Percentiles rank a stretch among this genome's conserved stretches.
Evolutionary conservation across 345 rosid species (phyloP).

Genomic region (Alliaria petiolata): DNA sequence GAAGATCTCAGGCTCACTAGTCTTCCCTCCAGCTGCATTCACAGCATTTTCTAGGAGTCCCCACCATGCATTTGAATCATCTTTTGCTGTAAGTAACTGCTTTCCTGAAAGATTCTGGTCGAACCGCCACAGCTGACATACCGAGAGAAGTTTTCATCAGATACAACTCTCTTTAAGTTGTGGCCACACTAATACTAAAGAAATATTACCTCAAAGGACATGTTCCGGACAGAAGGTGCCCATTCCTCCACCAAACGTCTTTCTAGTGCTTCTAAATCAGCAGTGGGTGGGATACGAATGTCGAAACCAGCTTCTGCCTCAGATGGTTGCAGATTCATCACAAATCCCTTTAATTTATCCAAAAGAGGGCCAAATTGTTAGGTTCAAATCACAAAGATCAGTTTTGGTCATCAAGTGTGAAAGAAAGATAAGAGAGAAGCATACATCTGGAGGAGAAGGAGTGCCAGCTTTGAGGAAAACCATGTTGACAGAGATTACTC

Average conservation of each 20-base stretch:
- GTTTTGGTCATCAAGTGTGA: background rate
- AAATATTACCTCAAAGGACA: constrained; percentile 61
- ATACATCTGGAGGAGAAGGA: constrained; percentile 77
- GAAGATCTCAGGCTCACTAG: constrained; percentile 66
- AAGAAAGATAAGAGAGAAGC: background rate
- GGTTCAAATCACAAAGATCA: background rate
- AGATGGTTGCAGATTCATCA: constrained; percentile 28
- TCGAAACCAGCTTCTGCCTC: constrained; percentile 30
- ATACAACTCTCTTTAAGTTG: constrained; percentile 42
- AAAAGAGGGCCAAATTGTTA: background rate
- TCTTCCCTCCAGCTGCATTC: constrained; percentile 51
- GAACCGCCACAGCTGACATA: constrained; percentile 18
- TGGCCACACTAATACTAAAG: background rate
- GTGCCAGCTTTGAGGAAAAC: constrained; percentile 78
- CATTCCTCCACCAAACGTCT: constrained; percentile 81
- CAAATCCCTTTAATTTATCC: constrained; percentile 30
- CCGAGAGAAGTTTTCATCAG: constrained; percentile 40
- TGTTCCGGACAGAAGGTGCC: constrained; percentile 78
- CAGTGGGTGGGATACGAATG: constrained; percentile 25
- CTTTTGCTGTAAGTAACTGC: constrained; percentile 47
- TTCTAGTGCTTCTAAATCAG: constrained; percentile 49
- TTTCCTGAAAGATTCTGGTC: constrained; percentile 29
- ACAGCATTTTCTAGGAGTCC: constrained; percentile 59
- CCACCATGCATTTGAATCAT: constrained; percentile 81
- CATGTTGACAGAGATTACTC: constrained; percentile 77